phyloP scores from a whole-genome alignment of 1,284 basidiomycete species.

The Gastroboletus turbinatus region DNA sequence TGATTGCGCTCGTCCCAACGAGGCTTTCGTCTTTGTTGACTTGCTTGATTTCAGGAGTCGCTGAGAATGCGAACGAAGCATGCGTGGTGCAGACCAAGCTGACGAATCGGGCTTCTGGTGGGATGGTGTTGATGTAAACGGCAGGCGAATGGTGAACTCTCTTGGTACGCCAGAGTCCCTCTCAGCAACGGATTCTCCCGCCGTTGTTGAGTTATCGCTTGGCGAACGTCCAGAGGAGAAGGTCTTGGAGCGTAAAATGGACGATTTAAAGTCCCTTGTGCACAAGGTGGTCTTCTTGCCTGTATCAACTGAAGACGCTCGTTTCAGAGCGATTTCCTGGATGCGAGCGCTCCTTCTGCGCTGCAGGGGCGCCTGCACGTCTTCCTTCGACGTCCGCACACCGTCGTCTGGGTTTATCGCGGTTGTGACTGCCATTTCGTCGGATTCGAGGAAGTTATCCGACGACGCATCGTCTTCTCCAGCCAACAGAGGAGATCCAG shows the following conservation, averaged over 20 bases:
- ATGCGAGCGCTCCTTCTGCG: constrained; percentile 32
- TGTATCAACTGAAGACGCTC: constrained; percentile 4
- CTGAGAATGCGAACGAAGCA: constrained; percentile 39
- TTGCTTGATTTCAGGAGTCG: constrained; percentile 4
- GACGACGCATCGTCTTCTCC: constrained; percentile 3
- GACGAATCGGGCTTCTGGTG: not conserved
- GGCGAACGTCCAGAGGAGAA: not conserved
- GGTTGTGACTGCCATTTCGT: not conserved
- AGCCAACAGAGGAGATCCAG: constrained; percentile 27
- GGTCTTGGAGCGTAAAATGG: constrained; percentile 9
- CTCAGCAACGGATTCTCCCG: not conserved
- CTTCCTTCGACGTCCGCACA: not conserved
- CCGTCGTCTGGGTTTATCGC: not conserved
- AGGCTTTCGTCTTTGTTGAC: not conserved
- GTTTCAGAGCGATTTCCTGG: constrained; percentile 18
- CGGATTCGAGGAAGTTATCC: not conserved
- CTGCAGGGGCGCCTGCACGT: not conserved
- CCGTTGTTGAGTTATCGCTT: not conserved
- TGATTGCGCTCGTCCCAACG: constrained; percentile 27
- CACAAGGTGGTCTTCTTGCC: not conserved
- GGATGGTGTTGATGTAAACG: constrained; percentile 24
- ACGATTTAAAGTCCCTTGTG: constrained; percentile 6
- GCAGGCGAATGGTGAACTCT: constrained; percentile 25
- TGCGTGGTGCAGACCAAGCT: constrained; percentile 22
- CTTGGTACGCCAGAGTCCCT: constrained; percentile 7